phyloP scores from a whole-genome alignment of 805 yeast genomes.

The Huiozyma sinensis region DNA sequence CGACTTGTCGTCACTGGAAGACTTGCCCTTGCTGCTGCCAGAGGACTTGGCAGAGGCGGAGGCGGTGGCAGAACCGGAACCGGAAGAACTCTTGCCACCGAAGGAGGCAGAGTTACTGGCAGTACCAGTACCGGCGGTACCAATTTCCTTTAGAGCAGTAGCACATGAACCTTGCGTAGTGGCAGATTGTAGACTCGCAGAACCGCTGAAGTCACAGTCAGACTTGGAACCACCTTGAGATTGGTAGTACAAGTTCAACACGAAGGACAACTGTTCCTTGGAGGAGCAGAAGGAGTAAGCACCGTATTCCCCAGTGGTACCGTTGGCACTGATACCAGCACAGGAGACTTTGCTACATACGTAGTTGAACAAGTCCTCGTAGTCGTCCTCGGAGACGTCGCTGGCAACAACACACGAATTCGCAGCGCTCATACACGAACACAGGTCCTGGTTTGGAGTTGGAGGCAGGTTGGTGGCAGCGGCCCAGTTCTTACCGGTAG shows the following conservation, averaged over 20 bases:
- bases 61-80: constrained; percentile 1
- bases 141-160: constrained; percentile 52
- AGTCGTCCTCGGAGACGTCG: constrained; percentile 44
- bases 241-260: constrained; percentile 54
- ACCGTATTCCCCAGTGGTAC: constrained; percentile 59
- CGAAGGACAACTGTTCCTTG: constrained; percentile 54
- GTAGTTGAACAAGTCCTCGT: constrained; percentile 44
- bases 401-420: constrained; percentile 50
- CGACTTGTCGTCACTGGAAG: background rate
- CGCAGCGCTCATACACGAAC: constrained; percentile 52
- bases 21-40: background rate
- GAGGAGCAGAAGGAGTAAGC: constrained; percentile 60
- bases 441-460: constrained; percentile 54
- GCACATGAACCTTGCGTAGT: constrained; percentile 45
- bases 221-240: constrained; percentile 32
- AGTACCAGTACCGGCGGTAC: constrained; percentile 56
- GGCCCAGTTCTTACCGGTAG: constrained; percentile 45
- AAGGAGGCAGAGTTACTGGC: constrained; percentile 25
- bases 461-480: constrained; percentile 69
- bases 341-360: constrained; percentile 53
- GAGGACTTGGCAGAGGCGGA: background rate
- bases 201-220: constrained; percentile 63
- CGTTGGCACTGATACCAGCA: constrained; percentile 50
- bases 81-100: constrained; percentile 23
- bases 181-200: constrained; percentile 43